Base-by-base conservation (phyloP, 225 moss, liverwort and hornwort genomes). In the Bryum argenteum region DNA sequence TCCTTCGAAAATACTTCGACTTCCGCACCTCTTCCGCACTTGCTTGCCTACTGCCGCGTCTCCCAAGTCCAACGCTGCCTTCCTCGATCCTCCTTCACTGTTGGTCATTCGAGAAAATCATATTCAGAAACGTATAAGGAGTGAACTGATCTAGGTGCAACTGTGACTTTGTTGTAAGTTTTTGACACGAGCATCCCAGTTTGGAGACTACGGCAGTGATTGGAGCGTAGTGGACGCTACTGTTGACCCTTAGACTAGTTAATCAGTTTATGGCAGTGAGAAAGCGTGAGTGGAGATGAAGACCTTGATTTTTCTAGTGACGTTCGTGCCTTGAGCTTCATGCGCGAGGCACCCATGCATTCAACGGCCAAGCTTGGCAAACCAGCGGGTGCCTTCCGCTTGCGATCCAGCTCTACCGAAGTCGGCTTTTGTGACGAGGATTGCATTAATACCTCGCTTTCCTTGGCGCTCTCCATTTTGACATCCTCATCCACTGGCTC, bases 401-500 rank as follows among this genome's bases (percentile, higher is more conserved):
- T 87, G 50, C 68, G 87, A 67, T 87, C 79, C 67, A 87, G 76
- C 76, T 87, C 83, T 73, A 87, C 84, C 50, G 84, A 66, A 59
- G 84, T 55, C 73, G 81, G 50, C 64, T 74, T 84, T 56, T 84
- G 87, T 57, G 87, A 67, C 33, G 79, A 87, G 12, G 87, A 67
- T 47, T 73, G 81, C 64, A 61, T 66, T 53, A 59, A 54, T 5
- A 70, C 60, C 66, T 75, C 70, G 21, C 54, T 77, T 40, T 53
- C 73, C 21, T 82, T 73, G 68, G 43, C 56, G 20, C 26, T 70
- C 54, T 76, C 72, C 60, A 38, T 44, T 58, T 75, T 70, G 66
- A 20, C 52, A 61, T 66, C 51, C 15, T 71, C 69, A 33, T 69
- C 65, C 37, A 73, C 71, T 43, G 70, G 78, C 57, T 66, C 73